Percentiles rank a stretch among this genome's conserved stretches.
phyloP scores from a whole-genome alignment of 495 filamentous ascomycete genomes.

The Lophiotrema nucula region DNA sequence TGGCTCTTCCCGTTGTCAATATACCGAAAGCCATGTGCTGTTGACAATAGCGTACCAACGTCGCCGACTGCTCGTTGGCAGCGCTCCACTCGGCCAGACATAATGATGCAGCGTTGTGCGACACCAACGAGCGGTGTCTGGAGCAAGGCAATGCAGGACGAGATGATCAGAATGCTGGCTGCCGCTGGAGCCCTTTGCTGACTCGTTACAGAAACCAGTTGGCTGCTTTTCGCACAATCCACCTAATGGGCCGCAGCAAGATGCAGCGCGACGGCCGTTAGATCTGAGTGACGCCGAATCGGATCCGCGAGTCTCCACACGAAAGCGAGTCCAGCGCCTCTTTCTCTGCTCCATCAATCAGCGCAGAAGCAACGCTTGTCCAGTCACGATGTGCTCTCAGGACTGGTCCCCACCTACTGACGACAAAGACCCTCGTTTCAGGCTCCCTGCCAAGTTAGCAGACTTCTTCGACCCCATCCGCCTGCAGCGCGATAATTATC shows the following conservation, averaged over 20 bases:
- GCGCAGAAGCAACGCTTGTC: constrained; percentile 10
- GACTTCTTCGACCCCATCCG: background rate
- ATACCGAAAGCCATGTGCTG: too few species aligned
- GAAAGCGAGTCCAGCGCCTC: constrained; percentile 14
- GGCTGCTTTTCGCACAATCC: background rate
- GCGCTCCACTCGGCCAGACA: background rate
- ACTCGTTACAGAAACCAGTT: background rate
- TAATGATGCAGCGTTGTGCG: background rate
- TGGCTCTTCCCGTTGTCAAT: background rate
- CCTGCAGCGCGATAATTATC: constrained; percentile 22
- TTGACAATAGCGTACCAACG: too few species aligned
- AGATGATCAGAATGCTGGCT: background rate
- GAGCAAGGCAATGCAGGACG: background rate
- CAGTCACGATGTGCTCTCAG: constrained; percentile 1
- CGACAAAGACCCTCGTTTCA: constrained; percentile 13
- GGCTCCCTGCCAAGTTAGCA: constrained; percentile 14
- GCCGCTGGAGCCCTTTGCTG: background rate
- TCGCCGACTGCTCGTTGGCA: too few species aligned
- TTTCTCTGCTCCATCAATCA: constrained; percentile 12
- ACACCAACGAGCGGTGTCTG: background rate
- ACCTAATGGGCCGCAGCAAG: constrained; percentile 6
- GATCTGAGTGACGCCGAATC: constrained; percentile 32
- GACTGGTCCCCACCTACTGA: constrained; percentile 8
- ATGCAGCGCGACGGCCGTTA: constrained; percentile 32
- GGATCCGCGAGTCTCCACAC: constrained; percentile 29